Base-by-base conservation (phyloP, 2,329 filamentous ascomycete species). In the Aspergillus versicolor region DNA sequence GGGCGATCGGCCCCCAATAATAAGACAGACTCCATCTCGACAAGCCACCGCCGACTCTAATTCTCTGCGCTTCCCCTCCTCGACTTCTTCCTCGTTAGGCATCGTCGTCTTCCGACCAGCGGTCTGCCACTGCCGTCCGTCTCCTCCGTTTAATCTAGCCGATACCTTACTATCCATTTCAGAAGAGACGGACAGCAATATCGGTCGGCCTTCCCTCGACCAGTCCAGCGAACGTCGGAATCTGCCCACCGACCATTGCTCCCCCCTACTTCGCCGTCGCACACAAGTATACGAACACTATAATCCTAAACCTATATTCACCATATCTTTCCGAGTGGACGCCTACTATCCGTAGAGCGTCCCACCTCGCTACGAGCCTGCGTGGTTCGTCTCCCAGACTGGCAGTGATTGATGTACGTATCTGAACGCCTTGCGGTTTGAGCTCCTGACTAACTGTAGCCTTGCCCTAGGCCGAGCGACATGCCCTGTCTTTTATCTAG, bases 1-100 rank as follows among this genome's bases (percentile, higher is more conserved):
- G 63, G 67, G 63, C 67, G 59, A 65, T 67, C 65, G 63, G 55
- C 62, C 58, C 59, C 61, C 59, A 53, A 47, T 27, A 46, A 53
- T 53, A 46, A 47, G 32, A 59, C 59, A 57, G 60, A 60, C 66
- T 65, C 65, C 66, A 60, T 56, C 38, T 32, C 19, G 32, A 44
- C 22, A 54, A 57, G 50, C 55, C 55, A 47, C 51, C 46, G 46
- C 51, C 46, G 46, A 60, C 57, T 60, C 51, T 53, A 41, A 46
- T 53, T 64, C 60, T 61, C 55, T 58, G 43, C 54, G 32, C 43
- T 58, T 60, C 60, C 57, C 57, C 57, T 57, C 51, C 32, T 61
- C 54, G 42, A 45, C 51, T 46, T 55, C 34, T 15, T 46, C 41
- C 32, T 55, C 51, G 60, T 59, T 54, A 53, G 61, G 61, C 53